A percentile compares a stretch with the other conserved stretches of the same genome.
phyloP scores from a whole-genome alignment of 495 filamentous ascomycete species.

The Coniosporium apollinis region DNA sequence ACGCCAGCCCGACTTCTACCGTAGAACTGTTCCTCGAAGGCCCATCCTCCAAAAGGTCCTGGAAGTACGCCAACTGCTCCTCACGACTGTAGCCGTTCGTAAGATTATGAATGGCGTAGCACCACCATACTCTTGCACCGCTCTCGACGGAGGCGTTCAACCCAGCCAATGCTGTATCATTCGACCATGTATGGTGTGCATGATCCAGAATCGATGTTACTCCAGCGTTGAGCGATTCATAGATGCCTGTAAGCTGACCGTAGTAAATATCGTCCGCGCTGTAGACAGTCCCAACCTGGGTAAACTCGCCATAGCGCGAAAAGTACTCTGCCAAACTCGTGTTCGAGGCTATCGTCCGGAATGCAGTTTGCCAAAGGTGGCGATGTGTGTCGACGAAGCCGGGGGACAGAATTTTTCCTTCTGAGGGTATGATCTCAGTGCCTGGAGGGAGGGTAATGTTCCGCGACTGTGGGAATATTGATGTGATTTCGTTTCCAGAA shows the following conservation, averaged over 20 bases:
- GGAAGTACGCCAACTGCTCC: conserved; percentile 20
- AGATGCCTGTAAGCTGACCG: conserved; percentile 34
- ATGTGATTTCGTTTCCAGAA: conserved; percentile 17
- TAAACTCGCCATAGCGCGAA: conserved; percentile 15
- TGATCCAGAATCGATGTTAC: conserved; percentile 43
- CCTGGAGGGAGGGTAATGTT: conserved; percentile 7
- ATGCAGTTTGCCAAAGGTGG: conserved; percentile 40
- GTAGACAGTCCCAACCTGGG: not conserved
- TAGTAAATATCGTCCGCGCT: conserved; percentile 35
- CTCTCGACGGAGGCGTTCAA: conserved; percentile 24
- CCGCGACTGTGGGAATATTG: conserved; percentile 6
- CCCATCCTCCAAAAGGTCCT: conserved; percentile 5
- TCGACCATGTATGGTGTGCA: conserved; percentile 21
- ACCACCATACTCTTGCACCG: conserved; percentile 29
- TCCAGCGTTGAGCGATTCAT: conserved; percentile 37
- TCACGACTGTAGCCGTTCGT: conserved; percentile 9
- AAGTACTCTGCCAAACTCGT: conserved; percentile 28
- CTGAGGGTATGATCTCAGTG: conserved; percentile 32
- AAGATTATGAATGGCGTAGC: conserved; percentile 17
- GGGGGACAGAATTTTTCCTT: conserved; percentile 37
- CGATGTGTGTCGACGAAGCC: conserved; percentile 45
- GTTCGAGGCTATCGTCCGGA: conserved; percentile 27
- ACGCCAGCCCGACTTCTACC: conserved; percentile 24
- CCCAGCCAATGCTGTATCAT: conserved; percentile 17
- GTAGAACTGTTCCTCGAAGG: no score